phyloP scores from a whole-genome alignment of 2,329 filamentous ascomycete species.

The Sodiomyces alkalinus region DNA sequence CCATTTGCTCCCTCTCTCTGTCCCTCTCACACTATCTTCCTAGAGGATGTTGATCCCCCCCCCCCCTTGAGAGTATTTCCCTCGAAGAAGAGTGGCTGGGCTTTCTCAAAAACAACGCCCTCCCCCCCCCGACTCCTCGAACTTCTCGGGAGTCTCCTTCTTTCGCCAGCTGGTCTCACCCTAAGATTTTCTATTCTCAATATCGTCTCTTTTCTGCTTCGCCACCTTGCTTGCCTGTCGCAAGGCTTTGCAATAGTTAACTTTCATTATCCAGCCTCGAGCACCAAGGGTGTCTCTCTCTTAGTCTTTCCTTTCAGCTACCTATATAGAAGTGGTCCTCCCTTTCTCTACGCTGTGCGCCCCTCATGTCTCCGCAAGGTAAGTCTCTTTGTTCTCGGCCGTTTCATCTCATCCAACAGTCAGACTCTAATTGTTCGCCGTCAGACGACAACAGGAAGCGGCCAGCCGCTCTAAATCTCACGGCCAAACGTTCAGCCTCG shows the following conservation, averaged over 20 bases:
- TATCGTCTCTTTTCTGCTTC: slow-evolving; percentile 19
- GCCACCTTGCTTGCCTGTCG: slow-evolving; percentile 12
- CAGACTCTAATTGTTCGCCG: slow-evolving; percentile 10
- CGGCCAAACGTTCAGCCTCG: slow-evolving; percentile 31
- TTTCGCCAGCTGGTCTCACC: slow-evolving; percentile 43
- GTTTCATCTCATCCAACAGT: slow-evolving; percentile 9
- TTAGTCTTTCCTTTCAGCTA: slow-evolving; percentile 2
- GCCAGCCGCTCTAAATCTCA: slow-evolving; percentile 39
- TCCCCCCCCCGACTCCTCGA: slow-evolving; percentile 22
- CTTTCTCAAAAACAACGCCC: slow-evolving; percentile 37
- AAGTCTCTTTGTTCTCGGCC: slow-evolving; percentile 15
- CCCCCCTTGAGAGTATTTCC: slow-evolving; percentile 16
- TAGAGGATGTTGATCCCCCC: slow-evolving; percentile 19
- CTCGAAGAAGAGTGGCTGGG: slow-evolving; percentile 15
- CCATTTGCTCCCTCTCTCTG: slow-evolving; percentile 20
- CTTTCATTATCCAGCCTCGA: slow-evolving; percentile 1
- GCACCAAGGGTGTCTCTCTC: slow-evolving; percentile 8
- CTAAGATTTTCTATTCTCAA: slow-evolving; percentile 18
- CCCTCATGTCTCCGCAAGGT: slow-evolving; percentile 25
- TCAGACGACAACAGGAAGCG: slow-evolving; percentile 41
- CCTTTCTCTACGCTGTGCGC: not conserved
- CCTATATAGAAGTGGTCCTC: not conserved
- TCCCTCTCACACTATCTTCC: slow-evolving; percentile 12
- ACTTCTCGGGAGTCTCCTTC: slow-evolving; percentile 18
- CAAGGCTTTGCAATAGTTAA: slow-evolving; percentile 12